These are phyloP conservation scores for Penicillium palitans DNA, from an alignment of 2,329 filamentous ascomycete genomes.

Conservation along the genomic window DNA sequence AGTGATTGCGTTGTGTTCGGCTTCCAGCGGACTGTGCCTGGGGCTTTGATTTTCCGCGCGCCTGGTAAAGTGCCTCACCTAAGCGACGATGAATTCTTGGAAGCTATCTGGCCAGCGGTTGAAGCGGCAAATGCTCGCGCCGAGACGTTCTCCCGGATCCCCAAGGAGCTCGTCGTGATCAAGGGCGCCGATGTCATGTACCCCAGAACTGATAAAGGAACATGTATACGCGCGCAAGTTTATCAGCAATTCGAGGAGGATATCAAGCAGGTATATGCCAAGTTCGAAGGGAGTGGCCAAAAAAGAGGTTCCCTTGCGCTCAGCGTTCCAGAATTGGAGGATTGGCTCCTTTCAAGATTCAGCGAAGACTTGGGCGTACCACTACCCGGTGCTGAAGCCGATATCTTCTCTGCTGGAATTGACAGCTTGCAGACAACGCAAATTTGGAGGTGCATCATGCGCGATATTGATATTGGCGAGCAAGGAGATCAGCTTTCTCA, in stretches of 20 bases:
- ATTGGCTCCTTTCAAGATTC: conserved; percentile 48
- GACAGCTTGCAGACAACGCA: conserved; percentile 62
- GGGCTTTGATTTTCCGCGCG: conserved; percentile 50
- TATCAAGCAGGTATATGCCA: conserved; percentile 50
- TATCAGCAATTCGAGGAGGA: conserved; percentile 51
- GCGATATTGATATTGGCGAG: conserved; percentile 52
- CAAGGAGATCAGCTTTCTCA: conserved; percentile 46
- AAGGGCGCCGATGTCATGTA: conserved; percentile 50
- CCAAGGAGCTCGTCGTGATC: conserved; percentile 55
- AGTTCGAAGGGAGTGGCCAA: conserved; percentile 46
- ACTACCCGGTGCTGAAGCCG: conserved; percentile 43
- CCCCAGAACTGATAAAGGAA: conserved; percentile 58
- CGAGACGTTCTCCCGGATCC: conserved; percentile 57
- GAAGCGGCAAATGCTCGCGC: conserved; percentile 53
- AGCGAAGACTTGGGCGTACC: conserved; percentile 20
- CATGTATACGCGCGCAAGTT: conserved; percentile 54
- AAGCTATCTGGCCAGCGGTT: conserved; percentile 52
- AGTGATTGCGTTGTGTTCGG: conserved; percentile 61
- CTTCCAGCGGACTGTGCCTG: conserved; percentile 51
- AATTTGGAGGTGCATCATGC: conserved; percentile 55
- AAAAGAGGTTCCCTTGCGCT: conserved; percentile 20
- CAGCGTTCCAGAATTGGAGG: conserved; percentile 25
- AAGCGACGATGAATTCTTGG: conserved; percentile 46
- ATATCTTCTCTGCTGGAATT: conserved; percentile 60
- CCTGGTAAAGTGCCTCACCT: conserved; percentile 54